Conservation (phyloP, 192 early-diverging fungal species). For the Spizellomyces sp. region DNA sequence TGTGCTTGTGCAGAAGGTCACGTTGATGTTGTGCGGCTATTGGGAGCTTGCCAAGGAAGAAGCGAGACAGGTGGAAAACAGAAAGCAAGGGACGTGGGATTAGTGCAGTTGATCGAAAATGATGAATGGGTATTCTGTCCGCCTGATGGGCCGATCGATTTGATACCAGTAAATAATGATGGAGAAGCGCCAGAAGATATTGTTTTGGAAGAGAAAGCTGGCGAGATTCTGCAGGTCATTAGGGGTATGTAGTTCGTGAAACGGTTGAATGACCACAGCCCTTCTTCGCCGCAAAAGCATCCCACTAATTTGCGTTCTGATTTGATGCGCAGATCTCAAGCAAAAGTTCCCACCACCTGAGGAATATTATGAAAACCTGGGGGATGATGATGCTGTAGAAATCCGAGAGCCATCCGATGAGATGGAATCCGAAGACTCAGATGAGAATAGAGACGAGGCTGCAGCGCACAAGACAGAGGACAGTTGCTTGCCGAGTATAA, state of each 20-base stretch:
- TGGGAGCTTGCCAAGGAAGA: conserved; percentile 42
- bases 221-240: conserved; percentile 31
- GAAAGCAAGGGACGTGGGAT: conserved; percentile 2
- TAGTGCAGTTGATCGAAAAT: conserved; percentile 7
- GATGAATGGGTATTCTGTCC: conserved; percentile 22
- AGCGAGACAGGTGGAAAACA: conserved; percentile 7
- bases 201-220: conserved; percentile 36
- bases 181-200: conserved; percentile 46
- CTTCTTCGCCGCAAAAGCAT: background rate
- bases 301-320: too few relatives aligned
- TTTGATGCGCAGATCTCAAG: too few relatives aligned
- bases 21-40: conserved; percentile 48
- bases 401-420: background rate
- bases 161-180: conserved; percentile 45
- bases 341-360: too few relatives aligned
- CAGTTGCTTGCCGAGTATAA: too few relatives aligned
- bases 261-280: background rate
- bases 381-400: background rate
- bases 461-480: too few relatives aligned
- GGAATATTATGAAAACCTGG: background rate
- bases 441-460: too few relatives aligned
- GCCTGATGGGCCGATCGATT: conserved; percentile 50
- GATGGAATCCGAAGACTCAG: too few relatives aligned
- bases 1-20: conserved; percentile 70
- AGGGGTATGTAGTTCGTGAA: conserved; percentile 25